phyloP scores from a whole-genome alignment of 139 green algal species.

The Chlorella sp. region DNA sequence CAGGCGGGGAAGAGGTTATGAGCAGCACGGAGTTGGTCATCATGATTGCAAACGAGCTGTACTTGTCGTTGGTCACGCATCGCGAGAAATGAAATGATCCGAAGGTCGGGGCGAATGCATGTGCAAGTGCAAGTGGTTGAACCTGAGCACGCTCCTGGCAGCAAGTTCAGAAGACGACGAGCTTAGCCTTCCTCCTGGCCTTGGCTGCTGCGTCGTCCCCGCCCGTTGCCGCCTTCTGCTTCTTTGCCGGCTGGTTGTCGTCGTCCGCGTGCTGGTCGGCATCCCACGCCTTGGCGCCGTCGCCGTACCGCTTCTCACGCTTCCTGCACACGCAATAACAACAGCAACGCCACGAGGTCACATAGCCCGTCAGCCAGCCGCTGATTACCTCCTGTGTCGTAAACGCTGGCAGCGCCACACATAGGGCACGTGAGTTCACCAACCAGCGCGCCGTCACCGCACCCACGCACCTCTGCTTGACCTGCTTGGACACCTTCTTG shows the following conservation, averaged over 20 bases:
- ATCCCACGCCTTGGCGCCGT: neutral
- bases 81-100: neutral
- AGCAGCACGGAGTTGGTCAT: no score
- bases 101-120: neutral
- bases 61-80: neutral
- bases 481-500: neutral
- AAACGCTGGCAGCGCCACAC: neutral
- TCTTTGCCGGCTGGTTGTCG: neutral
- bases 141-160: neutral
- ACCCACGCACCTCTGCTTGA: neutral
- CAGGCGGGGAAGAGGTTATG: neutral
- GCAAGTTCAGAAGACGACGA: neutral
- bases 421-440: neutral
- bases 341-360: neutral
- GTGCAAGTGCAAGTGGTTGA: neutral
- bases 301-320: neutral
- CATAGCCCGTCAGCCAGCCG: neutral
- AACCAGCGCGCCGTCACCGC: neutral
- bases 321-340: neutral
- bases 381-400: neutral
- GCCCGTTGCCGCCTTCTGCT: neutral
- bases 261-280: neutral
- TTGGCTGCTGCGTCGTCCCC: neutral
- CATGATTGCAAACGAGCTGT: no score
- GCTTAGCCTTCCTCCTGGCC: neutral